Evolutionary conservation across 345 rosid species (phyloP).

Genomic region (Pistacia vera): DNA sequence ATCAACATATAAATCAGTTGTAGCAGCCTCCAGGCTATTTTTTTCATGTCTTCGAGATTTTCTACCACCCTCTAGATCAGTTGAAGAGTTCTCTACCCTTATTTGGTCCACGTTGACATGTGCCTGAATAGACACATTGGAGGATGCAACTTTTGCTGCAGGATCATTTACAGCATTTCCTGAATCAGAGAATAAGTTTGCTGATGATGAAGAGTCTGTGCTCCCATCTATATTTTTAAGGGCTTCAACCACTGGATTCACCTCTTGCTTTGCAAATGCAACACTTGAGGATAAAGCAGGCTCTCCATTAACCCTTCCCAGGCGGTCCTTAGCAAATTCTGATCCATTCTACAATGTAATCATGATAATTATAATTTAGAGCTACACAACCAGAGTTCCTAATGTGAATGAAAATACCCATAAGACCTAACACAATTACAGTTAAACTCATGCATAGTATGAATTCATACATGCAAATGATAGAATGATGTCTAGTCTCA

Average conservation of each 20-base stretch:
- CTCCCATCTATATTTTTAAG: slow-evolving; percentile 23
- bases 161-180: slow-evolving; percentile 21
- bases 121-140: slow-evolving; percentile 23
- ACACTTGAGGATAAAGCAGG: slow-evolving; percentile 21
- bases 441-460: not conserved
- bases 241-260: slow-evolving; percentile 24
- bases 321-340: slow-evolving; percentile 25
- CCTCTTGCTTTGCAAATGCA: slow-evolving; percentile 22
- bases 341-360: slow-evolving; percentile 38
- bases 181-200: slow-evolving; percentile 20
- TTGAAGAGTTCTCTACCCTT: slow-evolving; percentile 19
- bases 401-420: slow-evolving; percentile 7
- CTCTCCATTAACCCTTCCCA: slow-evolving; percentile 27
- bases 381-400: slow-evolving; percentile 1
- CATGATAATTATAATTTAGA: slow-evolving; percentile 8
- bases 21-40: slow-evolving; percentile 26
- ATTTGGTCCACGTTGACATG: slow-evolving; percentile 21
- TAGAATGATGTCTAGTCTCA: not conserved
- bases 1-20: slow-evolving; percentile 24
- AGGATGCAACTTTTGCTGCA: slow-evolving; percentile 17
- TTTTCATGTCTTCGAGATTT: slow-evolving; percentile 32
- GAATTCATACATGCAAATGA: not conserved
- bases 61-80: slow-evolving; percentile 20
- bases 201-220: slow-evolving; percentile 22
- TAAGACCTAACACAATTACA: not conserved